A percentile compares a stretch with the other conserved stretches of the same genome.
phyloP scores from a whole-genome alignment of 2,329 filamentous ascomycete genomes.

The Colletotrichum kahawae region DNA sequence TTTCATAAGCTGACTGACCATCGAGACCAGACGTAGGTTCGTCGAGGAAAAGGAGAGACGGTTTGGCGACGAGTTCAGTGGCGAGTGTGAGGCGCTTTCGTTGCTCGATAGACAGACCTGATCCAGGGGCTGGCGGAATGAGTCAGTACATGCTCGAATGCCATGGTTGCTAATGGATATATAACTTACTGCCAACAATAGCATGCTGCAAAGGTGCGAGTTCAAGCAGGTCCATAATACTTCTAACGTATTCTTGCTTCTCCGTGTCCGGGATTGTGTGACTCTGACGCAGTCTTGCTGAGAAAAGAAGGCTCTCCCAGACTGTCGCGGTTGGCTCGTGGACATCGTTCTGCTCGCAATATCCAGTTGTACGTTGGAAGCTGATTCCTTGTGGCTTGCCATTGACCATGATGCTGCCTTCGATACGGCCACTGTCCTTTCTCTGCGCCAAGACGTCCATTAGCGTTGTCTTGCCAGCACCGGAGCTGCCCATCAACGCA shows the following conservation, averaged over 20 bases:
- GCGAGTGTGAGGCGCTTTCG: conserved; percentile 72
- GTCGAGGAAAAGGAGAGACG: conserved; percentile 69
- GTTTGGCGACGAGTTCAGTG: conserved; percentile 72
- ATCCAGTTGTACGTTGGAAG: conserved; percentile 7
- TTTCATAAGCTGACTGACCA: conserved; percentile 35
- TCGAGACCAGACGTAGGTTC: conserved; percentile 63
- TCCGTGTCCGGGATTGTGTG: conserved; percentile 57
- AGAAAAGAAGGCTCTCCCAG: conserved; percentile 70
- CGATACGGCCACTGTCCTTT: conserved; percentile 37
- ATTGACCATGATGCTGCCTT: conserved; percentile 25
- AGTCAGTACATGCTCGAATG: neutral
- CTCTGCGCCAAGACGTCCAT: conserved; percentile 72
- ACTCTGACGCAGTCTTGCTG: conserved; percentile 67
- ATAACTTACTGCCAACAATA: conserved; percentile 48
- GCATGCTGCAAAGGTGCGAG: conserved; percentile 69
- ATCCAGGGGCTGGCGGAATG: conserved; percentile 47
- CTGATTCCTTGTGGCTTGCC: neutral
- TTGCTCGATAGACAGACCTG: conserved; percentile 55
- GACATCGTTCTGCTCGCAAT: conserved; percentile 29
- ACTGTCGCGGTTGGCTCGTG: conserved; percentile 66
- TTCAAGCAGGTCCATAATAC: conserved; percentile 70
- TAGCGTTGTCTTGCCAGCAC: conserved; percentile 39
- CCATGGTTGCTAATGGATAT: neutral
- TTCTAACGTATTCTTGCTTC: conserved; percentile 70
- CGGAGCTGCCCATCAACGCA: conserved; percentile 58